Evolutionary conservation across 306 rosid species (phyloP).

Genomic region (Cucurbita moschata): DNA sequence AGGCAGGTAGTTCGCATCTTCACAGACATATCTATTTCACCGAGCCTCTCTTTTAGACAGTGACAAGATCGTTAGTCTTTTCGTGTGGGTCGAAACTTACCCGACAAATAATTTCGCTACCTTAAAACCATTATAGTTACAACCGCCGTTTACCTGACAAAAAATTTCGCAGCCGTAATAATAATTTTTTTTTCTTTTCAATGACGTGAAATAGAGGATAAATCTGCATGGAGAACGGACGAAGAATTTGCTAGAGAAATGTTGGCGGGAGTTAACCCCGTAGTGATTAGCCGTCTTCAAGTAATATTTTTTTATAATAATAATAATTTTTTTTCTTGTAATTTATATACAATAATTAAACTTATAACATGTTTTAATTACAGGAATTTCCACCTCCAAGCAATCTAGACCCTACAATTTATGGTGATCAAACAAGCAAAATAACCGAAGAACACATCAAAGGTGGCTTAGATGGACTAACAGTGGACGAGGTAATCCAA

Average conservation of each 20-base stretch:
- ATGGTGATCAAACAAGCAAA: conserved; percentile 61
- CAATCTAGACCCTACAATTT: conserved; percentile 34
- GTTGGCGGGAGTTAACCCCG: conserved; percentile 50
- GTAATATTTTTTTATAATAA: conserved; percentile 8
- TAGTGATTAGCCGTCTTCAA: conserved; percentile 29
- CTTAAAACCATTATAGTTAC: no score
- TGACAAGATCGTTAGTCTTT: no score
- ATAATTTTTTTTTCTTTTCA: no score
- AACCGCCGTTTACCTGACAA: no score
- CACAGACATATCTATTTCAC: no score
- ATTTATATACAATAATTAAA: background rate
- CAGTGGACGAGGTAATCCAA: conserved; percentile 37
- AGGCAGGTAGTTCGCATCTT: no score
- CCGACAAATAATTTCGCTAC: no score
- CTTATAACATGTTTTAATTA: background rate
- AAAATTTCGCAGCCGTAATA: no score
- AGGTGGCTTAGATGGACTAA: conserved; percentile 39
- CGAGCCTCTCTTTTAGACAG: no score
- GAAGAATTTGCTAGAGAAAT: conserved; percentile 59
- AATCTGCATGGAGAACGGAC: conserved; percentile 47
- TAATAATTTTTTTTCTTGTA: background rate
- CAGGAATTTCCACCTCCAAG: conserved; percentile 63
- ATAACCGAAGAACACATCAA: conserved; percentile 40
- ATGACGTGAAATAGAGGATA: conserved; percentile 37
- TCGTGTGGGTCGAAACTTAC: no score